Percentiles rank a stretch among this genome's conserved stretches.
Conservation (phyloP, 441 rosid species). For the Melastoma candidum region DNA sequence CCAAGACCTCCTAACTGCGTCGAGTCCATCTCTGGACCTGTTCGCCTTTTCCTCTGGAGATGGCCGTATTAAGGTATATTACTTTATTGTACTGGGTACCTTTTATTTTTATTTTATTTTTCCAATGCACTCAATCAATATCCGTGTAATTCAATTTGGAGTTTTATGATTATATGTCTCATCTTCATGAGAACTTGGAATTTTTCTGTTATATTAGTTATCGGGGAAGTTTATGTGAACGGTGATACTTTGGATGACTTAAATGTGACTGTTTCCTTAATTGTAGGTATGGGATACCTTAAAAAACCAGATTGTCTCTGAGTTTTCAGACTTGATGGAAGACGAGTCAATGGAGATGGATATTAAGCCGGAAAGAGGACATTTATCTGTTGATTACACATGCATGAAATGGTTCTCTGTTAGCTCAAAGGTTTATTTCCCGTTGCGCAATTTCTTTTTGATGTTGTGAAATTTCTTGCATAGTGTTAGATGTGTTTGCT, state of each 20-base stretch:
- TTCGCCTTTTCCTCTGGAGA: constrained; percentile 72
- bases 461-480: constrained; percentile 1
- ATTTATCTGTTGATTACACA: constrained; percentile 66
- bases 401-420: constrained; percentile 79
- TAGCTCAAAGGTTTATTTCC: constrained; percentile 42
- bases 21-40: constrained; percentile 67
- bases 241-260: neutral
- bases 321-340: constrained; percentile 62
- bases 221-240: neutral
- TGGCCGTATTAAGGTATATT: constrained; percentile 71
- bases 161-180: neutral
- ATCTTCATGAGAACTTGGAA: neutral
- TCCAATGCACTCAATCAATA: neutral
- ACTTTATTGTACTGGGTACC: neutral
- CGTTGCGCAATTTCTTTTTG: neutral
- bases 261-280: neutral
- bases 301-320: constrained; percentile 69
- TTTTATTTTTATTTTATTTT: neutral
- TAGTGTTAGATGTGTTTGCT: neutral
- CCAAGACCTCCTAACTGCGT: constrained; percentile 59
- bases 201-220: neutral
- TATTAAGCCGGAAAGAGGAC: constrained; percentile 47
- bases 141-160: neutral
- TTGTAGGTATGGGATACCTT: constrained; percentile 75
- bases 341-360: constrained; percentile 25